Conservation (phyloP, 805 yeast species). For the Saturnispora gosingensis region DNA sequence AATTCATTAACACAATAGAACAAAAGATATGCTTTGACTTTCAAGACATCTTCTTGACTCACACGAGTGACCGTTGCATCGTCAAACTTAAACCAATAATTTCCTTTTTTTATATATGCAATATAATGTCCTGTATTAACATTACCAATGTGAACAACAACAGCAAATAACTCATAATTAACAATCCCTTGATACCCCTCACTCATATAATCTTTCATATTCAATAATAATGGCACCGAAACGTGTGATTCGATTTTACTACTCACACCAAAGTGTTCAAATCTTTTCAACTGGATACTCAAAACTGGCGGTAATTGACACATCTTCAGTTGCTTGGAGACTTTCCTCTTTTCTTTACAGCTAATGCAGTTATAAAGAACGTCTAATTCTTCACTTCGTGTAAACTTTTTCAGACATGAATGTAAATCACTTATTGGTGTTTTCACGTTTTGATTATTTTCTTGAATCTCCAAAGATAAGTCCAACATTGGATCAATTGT, state of each 20-base stretch:
- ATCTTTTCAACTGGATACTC: constrained; percentile 76
- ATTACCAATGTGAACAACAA: constrained; percentile 84
- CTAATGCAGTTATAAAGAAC: constrained; percentile 58
- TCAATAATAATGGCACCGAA: constrained; percentile 60
- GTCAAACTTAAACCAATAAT: constrained; percentile 84
- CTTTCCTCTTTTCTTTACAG: constrained; percentile 56
- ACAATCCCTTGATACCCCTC: neutral
- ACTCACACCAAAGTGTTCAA: constrained; percentile 51
- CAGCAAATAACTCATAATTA: constrained; percentile 74
- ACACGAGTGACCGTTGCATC: constrained; percentile 73
- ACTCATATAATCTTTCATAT: constrained; percentile 53
- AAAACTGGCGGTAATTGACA: constrained; percentile 67
- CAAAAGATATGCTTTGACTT: constrained; percentile 70
- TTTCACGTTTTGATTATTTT: constrained; percentile 20
- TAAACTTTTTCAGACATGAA: constrained; percentile 69
- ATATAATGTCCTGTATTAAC: constrained; percentile 95
- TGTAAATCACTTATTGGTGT: constrained; percentile 31
- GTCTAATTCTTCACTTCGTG: constrained; percentile 68
- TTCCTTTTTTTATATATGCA: constrained; percentile 61
- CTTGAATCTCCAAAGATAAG: constrained; percentile 65
- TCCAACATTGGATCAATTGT: constrained; percentile 89
- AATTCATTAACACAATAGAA: constrained; percentile 50
- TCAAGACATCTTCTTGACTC: constrained; percentile 53
- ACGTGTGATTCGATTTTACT: constrained; percentile 72
- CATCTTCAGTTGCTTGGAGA: constrained; percentile 63